Evolutionary conservation across 768 basidiomycete genomes (phyloP), one percentile per base, ranked within the genome.

Genomic region (Suillus weaverae): DNA sequence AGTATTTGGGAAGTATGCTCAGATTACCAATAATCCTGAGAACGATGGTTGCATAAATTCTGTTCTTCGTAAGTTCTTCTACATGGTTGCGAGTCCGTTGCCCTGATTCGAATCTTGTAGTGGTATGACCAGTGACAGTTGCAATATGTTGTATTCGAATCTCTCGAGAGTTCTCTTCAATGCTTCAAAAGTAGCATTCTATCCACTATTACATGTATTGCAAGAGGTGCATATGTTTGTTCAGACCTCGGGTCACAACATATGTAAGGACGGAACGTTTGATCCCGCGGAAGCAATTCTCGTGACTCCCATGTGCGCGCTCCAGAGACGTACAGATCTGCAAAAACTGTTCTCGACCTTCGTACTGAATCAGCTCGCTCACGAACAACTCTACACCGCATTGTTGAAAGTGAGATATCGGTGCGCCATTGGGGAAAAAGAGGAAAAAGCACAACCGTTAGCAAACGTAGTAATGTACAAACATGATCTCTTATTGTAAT

Each of bases 31-130:
- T 81, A 95, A 94, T 78, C 93, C 94, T 22, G 95, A 97, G 80
- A 95, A 96, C 68, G 95, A 97, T 71, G 96, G 96, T 9, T 97
- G 95, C 76, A 91, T 98, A 74, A 97, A 97, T 75, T 91, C 95
- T 60, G 92, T 97, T 53, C 87, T 97, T 59, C 86, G 93, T 95
- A 76, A 67, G 92, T 86, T 39, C 62, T 59, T 59, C 10, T 30
- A 59, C 26, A 41, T 41, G 20, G 18, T 41, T 59, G 5, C 14
- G 4, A 32, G 18, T 32, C 4, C 20, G 30, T 41, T n/a, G 18
- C 10, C 35, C 30, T 59, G 11, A 59, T 4, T 53, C 3, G 6
- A 59, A 59, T 39, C 13, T 41, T 41, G 26, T 41, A 59, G 57
- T 59, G 18, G 57, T 59, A 30, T 59, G 35, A 59, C 30, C 39